A percentile compares a stretch with the other conserved stretches of the same genome.
Evolutionary conservation across 495 filamentous ascomycete genomes (phyloP).

Genomic region (Polyplosphaeria fusca): DNA sequence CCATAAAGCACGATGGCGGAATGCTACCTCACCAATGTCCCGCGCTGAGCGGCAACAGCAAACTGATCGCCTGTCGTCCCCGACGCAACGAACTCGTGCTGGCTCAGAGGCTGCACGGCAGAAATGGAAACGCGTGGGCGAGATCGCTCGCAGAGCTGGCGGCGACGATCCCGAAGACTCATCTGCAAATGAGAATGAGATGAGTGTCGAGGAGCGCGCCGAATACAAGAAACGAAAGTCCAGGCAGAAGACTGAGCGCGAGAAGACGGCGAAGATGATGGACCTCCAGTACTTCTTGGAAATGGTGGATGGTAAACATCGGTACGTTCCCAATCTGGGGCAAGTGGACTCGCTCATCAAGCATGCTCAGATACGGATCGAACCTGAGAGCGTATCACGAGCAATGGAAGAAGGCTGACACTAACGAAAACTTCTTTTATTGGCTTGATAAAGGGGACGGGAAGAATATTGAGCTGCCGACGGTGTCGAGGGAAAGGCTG

Average conservation of each 20-base stretch:
- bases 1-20: conserved; percentile 37
- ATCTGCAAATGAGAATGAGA: conserved; percentile 35
- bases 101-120: conserved; percentile 50
- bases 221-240: conserved; percentile 35
- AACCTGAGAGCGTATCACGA: conserved; percentile 82
- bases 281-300: conserved; percentile 88
- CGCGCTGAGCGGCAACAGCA: conserved; percentile 12
- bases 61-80: background rate
- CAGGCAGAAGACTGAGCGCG: conserved; percentile 46
- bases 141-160: conserved; percentile 68
- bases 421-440: conserved; percentile 88
- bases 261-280: conserved; percentile 70
- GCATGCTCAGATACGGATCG: no score
- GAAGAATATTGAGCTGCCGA: conserved; percentile 40
- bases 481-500: conserved; percentile 39
- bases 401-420: conserved; percentile 73
- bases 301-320: conserved; percentile 86
- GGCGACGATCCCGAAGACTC: conserved; percentile 51
- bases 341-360: no score
- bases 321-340: conserved; percentile 81
- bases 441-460: conserved; percentile 80
- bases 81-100: conserved; percentile 6
- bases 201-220: conserved; percentile 38
- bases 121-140: conserved; percentile 71
- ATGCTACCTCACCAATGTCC: conserved; percentile 34